phyloP scores from a whole-genome alignment of 2,329 filamentous ascomycete genomes.

The Rhinocladiella similis region DNA sequence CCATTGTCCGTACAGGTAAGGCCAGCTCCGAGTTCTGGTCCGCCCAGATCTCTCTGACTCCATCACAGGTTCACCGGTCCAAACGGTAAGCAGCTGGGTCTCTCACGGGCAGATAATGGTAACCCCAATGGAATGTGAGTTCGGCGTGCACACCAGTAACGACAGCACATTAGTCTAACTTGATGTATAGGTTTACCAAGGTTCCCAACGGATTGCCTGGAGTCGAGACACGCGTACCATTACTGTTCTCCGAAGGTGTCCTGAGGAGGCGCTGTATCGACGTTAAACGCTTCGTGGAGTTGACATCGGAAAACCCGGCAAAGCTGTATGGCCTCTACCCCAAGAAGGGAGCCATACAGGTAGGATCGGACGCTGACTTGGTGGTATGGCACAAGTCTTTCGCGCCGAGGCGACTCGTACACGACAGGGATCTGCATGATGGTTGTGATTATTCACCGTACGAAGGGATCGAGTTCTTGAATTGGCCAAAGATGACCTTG shows the following conservation, averaged over 20 bases:
- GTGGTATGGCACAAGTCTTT: conserved; percentile 37
- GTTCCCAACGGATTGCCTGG: conserved; percentile 47
- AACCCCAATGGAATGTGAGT: neutral
- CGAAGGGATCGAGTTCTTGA: conserved; percentile 33
- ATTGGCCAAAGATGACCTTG: conserved; percentile 39
- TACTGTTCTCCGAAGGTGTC: conserved; percentile 35
- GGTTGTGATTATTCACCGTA: conserved; percentile 38
- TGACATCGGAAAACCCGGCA: conserved; percentile 46
- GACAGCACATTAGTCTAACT: neutral
- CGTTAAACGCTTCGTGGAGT: conserved; percentile 38
- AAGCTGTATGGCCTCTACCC: conserved; percentile 44
- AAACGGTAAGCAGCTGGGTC: conserved; percentile 38
- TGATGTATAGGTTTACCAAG: conserved; percentile 33
- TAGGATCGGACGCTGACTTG: conserved; percentile 45
- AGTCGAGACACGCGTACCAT: conserved; percentile 42
- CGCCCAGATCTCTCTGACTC: neutral
- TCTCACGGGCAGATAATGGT: conserved; percentile 6
- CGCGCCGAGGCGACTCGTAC: conserved; percentile 23
- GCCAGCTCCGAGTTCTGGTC: neutral
- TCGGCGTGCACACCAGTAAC: neutral
- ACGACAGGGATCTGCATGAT: conserved; percentile 36
- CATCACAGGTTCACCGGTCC: conserved; percentile 35
- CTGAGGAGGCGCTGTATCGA: conserved; percentile 19
- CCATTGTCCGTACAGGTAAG: conserved; percentile 40
- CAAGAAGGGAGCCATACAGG: conserved; percentile 42